Percentiles rank a stretch among this genome's conserved stretches.
Evolutionary conservation across 371 early-diverging fungal genomes (phyloP).

Genomic region (Choanephora cucurbitarum): DNA sequence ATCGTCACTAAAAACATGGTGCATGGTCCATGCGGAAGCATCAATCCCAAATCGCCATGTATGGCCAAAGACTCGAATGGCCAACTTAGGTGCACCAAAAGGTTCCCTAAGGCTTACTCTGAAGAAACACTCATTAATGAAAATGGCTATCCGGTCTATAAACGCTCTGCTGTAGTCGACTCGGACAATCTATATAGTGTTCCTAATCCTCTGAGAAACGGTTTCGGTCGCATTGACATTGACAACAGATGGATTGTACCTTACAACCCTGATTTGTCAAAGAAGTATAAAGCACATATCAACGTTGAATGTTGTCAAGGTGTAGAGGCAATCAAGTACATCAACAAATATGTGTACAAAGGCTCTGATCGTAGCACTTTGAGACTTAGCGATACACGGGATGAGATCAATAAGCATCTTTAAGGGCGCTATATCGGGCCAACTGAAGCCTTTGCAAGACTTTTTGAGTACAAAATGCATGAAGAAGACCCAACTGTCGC

Average conservation of each 20-base stretch:
- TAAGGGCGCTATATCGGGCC: slow-evolving; percentile 6
- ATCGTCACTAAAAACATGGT: slow-evolving; percentile 1
- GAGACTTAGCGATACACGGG: background rate
- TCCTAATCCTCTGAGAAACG: too few species aligned
- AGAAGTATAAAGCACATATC: slow-evolving; percentile 42
- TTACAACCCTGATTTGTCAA: slow-evolving; percentile 25
- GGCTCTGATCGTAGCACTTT: slow-evolving; percentile 1
- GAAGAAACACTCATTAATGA: background rate
- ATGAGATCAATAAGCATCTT: background rate
- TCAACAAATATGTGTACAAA: slow-evolving; percentile 16
- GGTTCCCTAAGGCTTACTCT: background rate
- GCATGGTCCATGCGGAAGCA: background rate
- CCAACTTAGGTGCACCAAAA: background rate
- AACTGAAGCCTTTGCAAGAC: background rate
- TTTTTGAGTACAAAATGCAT: slow-evolving; percentile 5
- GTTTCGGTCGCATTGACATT: background rate
- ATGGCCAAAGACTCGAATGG: background rate
- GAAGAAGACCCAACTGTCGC: too few species aligned
- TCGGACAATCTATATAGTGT: too few species aligned
- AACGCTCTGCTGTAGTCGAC: too few species aligned
- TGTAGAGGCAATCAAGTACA: slow-evolving; percentile 31
- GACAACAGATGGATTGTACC: slow-evolving; percentile 39
- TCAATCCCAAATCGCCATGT: background rate
- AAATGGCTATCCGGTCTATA: slow-evolving; percentile 1
- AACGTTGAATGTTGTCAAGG: slow-evolving; percentile 37